These are phyloP conservation scores for Teunomyces atbi DNA, from an alignment of 805 yeast genomes.

Conservation along the genomic window DNA sequence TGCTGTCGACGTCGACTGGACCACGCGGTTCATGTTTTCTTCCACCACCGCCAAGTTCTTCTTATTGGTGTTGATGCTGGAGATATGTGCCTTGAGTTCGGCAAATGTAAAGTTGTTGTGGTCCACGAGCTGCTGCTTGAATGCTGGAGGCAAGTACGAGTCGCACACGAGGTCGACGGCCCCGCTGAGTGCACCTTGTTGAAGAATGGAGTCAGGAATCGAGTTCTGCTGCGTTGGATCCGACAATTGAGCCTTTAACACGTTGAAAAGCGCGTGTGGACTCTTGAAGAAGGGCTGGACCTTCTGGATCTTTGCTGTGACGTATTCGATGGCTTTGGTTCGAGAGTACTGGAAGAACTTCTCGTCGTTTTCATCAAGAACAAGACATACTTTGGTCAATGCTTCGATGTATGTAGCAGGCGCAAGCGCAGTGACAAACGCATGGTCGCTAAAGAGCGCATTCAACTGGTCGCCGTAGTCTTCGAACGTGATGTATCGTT, in stretches of 20 bases:
- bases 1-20: constrained; percentile 17
- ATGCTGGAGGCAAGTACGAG: constrained; percentile 35
- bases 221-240: constrained; percentile 12
- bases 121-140: constrained; percentile 21
- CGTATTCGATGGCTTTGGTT: constrained; percentile 33
- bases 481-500: constrained; percentile 38
- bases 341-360: constrained; percentile 41
- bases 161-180: constrained; percentile 48
- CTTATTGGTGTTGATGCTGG: constrained; percentile 15
- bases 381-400: constrained; percentile 25
- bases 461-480: constrained; percentile 42
- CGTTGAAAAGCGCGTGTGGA: background rate
- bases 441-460: constrained; percentile 26
- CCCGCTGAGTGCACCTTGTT: constrained; percentile 34
- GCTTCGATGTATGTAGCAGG: constrained; percentile 11
- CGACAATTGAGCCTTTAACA: background rate
- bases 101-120: constrained; percentile 19
- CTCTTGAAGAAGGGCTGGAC: background rate
- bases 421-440: constrained; percentile 25
- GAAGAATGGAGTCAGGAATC: constrained; percentile 35
- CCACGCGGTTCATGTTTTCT: constrained; percentile 23
- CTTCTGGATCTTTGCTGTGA: constrained; percentile 35
- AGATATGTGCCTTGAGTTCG: constrained; percentile 17
- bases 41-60: constrained; percentile 26
- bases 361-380: constrained; percentile 32